These are phyloP conservation scores for Pelagophyceae sp. DNA, from an alignment of 352 stramenopile genomes.

Conservation along the genomic window DNA sequence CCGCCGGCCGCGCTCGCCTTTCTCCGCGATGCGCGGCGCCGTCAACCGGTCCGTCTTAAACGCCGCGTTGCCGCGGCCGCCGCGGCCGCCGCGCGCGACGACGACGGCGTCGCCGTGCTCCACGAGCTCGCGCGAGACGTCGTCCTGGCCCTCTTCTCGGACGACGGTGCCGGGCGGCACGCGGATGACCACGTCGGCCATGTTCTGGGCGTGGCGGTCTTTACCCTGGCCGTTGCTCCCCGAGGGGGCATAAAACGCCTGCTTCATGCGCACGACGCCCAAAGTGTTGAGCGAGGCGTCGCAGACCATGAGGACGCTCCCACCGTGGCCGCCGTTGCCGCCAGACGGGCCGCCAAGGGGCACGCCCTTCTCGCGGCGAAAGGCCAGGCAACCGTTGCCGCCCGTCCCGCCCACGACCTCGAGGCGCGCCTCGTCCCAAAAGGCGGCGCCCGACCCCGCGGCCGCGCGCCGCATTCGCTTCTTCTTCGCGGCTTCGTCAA, in stretches of 20 bases:
- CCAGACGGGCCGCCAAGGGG: conserved; percentile 56
- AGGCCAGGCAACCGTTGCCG: conserved; percentile 61
- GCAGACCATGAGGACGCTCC: conserved; percentile 52
- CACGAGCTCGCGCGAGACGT: conserved; percentile 57
- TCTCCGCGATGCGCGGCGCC: conserved; percentile 53
- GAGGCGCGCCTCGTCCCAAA: conserved; percentile 65
- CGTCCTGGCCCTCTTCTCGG: conserved; percentile 31
- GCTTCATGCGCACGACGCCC: conserved; percentile 46
- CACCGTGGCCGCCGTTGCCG: conserved; percentile 50
- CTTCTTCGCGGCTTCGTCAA: background rate
- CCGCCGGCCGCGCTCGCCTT: conserved; percentile 76
- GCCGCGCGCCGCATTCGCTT: background rate
- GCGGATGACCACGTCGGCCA: conserved; percentile 44
- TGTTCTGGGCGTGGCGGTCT: conserved; percentile 47
- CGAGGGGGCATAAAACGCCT: conserved; percentile 46
- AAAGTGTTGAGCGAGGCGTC: conserved; percentile 61
- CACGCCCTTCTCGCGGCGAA: conserved; percentile 57
- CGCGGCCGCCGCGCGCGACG: conserved; percentile 57
- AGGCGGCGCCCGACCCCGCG: conserved; percentile 20
- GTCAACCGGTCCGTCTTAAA: conserved; percentile 61
- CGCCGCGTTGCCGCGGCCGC: conserved; percentile 59
- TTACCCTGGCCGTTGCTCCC: conserved; percentile 58
- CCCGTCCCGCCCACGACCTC: conserved; percentile 58
- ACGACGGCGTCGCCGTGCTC: conserved; percentile 50
- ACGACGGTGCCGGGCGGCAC: conserved; percentile 67